Evolutionary conservation across 163 green algal species (phyloP).

Genomic region (Chloroidium sp.): DNA sequence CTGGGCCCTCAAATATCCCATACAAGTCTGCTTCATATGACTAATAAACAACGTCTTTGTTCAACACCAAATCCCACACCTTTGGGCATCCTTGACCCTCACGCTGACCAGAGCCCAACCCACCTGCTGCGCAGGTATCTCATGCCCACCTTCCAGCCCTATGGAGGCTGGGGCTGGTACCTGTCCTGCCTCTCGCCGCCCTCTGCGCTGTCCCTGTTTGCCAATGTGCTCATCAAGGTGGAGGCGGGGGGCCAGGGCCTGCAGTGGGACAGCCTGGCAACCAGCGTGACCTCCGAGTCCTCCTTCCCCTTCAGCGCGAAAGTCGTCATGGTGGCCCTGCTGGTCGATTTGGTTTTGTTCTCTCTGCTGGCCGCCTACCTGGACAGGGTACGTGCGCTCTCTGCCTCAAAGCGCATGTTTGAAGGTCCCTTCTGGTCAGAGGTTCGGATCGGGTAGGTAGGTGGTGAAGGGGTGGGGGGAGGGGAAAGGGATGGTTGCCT

Average conservation of each 20-base stretch:
- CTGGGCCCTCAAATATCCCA: no score
- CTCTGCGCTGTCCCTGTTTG: constrained; percentile 63
- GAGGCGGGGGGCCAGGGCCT: constrained; percentile 45
- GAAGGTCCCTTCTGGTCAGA: no score
- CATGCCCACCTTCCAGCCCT: constrained; percentile 42
- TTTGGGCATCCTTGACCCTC: neutral
- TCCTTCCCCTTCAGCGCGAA: constrained; percentile 40
- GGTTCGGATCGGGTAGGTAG: no score
- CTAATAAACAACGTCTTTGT: no score
- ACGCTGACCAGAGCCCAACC: neutral
- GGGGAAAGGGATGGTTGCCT: no score
- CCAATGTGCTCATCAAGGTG: constrained; percentile 55
- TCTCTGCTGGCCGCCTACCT: constrained; percentile 58
- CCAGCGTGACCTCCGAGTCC: constrained; percentile 27
- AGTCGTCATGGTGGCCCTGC: constrained; percentile 51
- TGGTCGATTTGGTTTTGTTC: constrained; percentile 63
- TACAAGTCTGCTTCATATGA: no score
- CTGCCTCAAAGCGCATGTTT: no score
- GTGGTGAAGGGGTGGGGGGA: no score
- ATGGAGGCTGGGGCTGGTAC: constrained; percentile 42
- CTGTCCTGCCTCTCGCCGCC: constrained; percentile 57
- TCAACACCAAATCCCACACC: no score
- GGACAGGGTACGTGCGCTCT: constrained; percentile 43
- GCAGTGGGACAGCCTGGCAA: constrained; percentile 27
- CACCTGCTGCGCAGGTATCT: constrained; percentile 29